A percentile compares a stretch with the other conserved stretches of the same genome.
Conservation (phyloP, 1,139 yeast species). For the Saccharomyces hybrid region DNA sequence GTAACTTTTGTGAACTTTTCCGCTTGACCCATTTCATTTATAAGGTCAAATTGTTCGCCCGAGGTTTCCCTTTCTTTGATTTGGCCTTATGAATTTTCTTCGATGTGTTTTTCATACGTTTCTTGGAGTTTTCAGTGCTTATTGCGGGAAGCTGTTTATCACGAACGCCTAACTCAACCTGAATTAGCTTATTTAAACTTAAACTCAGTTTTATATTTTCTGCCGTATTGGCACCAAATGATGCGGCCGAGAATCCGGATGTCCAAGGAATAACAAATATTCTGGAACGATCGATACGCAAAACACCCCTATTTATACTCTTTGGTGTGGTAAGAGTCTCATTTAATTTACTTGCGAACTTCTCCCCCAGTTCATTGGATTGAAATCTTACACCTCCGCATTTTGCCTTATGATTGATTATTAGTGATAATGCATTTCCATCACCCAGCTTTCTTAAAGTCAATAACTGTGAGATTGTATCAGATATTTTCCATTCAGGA, state of each 20-base stretch:
- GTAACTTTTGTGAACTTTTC: background rate
- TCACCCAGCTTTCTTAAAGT: constrained; percentile 19
- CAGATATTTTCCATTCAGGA: constrained; percentile 27
- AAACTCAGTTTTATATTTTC: constrained; percentile 18
- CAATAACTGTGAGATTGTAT: constrained; percentile 15
- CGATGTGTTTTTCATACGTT: constrained; percentile 2
- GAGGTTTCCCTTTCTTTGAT: constrained; percentile 2
- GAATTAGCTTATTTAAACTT: constrained; percentile 14
- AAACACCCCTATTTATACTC: constrained; percentile 14
- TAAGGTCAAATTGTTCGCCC: background rate
- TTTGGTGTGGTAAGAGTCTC: constrained; percentile 3
- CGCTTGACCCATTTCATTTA: background rate
- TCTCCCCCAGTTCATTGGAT: constrained; percentile 11
- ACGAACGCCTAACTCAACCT: constrained; percentile 7
- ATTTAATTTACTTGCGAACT: constrained; percentile 8
- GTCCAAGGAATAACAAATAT: constrained; percentile 21
- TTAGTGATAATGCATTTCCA: constrained; percentile 15
- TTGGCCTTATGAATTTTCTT: constrained; percentile 3
- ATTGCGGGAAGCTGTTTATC: background rate
- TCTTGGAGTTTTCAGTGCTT: background rate
- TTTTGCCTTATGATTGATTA: constrained; percentile 24
- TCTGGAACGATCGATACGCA: constrained; percentile 15
- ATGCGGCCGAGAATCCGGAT: constrained; percentile 16
- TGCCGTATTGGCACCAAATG: constrained; percentile 16
- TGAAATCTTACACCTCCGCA: constrained; percentile 25